Base-by-base conservation (phyloP, 192 early-diverging fungal genomes). In the Podila horticola region DNA sequence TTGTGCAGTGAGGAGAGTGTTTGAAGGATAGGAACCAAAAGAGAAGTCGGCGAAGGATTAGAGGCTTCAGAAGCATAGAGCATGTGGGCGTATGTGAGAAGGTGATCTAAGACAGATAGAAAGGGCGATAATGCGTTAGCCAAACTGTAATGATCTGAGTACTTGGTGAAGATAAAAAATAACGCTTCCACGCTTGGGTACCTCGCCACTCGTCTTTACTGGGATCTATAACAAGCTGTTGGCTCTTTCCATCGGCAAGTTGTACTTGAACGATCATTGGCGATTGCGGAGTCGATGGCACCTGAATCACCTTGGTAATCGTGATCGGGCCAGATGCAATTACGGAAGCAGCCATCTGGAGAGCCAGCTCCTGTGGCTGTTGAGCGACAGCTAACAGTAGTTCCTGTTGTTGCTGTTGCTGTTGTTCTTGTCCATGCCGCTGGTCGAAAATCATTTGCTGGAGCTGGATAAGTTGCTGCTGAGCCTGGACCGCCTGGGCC, bases 31-130 rank as follows among this genome's bases (percentile, higher is more conserved):
- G 79, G 82, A 20, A 84, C 76, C n/a, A 89, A 86, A 66, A 90
- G 83, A 17, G 86, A 84, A 19, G 90, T 61, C 33, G 91, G 83
- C 12, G 83, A 79, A 1, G 86, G 89, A 51, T 74, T 88, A 62
- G 88, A 79, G 17, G 89, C 83, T 26, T 86, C 85, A 41, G 77
- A 62, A 26, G 88, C 85, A 71, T 94, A 92, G 19, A 93, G 66
- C 61, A 70, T 79, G 68, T 93, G 92, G 9, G 90, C 89, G 61
- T 89, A 87, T 24, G 89, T 82, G 68, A 92, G 75, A 13, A 92
- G 69, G 57, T 87, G 89, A 72, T 92, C 92, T 64, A 89, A 86
- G 2, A 41, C 64, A 69, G 50, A 63, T 60, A 55, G 82, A 73
- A 15, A 67, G 41, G 13, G 22, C 33, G 52, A 26, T 24, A 55